Conservation (phyloP, 768 basidiomycete genomes). For the Infundibulicybe gibba region DNA sequence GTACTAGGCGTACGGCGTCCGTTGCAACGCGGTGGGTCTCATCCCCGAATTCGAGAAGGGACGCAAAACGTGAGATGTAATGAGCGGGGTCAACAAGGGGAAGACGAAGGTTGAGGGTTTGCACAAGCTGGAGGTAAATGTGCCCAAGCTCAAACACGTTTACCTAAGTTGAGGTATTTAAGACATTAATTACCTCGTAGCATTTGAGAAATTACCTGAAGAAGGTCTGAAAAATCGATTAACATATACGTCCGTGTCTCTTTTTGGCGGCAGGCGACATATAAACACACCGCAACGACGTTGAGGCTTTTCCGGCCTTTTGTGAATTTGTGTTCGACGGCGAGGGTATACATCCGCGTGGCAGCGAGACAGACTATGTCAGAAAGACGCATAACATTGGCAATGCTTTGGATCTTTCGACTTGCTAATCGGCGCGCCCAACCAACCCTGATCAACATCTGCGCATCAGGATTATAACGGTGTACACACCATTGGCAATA, state of each 20-base stretch:
- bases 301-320: constrained; percentile 91
- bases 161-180: constrained; percentile 46
- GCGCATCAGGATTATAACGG: not conserved
- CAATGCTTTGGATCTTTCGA: constrained; percentile 80
- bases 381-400: constrained; percentile 71
- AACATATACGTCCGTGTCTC: constrained; percentile 95
- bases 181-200: no score
- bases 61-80: constrained; percentile 93
- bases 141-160: constrained; percentile 98
- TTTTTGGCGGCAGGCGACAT: constrained; percentile 88
- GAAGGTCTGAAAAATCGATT: constrained; percentile 96
- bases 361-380: constrained; percentile 81
- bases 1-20: constrained; percentile 91
- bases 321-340: constrained; percentile 91
- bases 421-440: constrained; percentile 56
- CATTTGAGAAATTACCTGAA: constrained; percentile 54
- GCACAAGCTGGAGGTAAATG: constrained; percentile 92
- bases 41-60: constrained; percentile 93
- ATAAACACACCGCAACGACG: constrained; percentile 94
- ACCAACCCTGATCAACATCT: constrained; percentile 3
- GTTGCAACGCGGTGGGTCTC: constrained; percentile 89
- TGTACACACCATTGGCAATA: constrained; percentile 74
- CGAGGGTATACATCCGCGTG: constrained; percentile 86
- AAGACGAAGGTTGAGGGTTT: constrained; percentile 77
- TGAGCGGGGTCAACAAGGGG: constrained; percentile 94